Base-by-base conservation (phyloP, 352 stramenopile genomes). In the Globisporangium polare region DNA sequence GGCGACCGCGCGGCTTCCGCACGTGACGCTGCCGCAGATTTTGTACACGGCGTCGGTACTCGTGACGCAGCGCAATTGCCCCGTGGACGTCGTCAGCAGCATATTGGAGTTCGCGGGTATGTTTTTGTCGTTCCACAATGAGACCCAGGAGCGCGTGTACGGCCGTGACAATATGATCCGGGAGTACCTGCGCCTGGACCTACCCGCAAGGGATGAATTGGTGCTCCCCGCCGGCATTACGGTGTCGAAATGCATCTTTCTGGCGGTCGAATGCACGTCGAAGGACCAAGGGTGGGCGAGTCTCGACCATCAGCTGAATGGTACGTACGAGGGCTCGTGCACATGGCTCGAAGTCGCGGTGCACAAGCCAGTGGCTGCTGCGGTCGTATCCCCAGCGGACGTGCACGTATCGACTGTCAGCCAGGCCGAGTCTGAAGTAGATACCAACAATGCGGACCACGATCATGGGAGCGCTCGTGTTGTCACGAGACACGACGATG, bases 261-360 rank as follows among this genome's bases (percentile, higher is more conserved):
- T 89, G 29, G 72, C 80, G 7, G 75, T 71, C 15, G 79, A 92
- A 46, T 87, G 74, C 46, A 64, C 66, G 42, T 91, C 83, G 2
- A 81, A 84, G 39, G 83, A 93, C 53, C 83, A 93, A 56, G 83
- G 81, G 15, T 93, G 83, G 83, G 81, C 83, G 17, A 77, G 63
- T 3, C 63, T 73, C 27, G 65, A 66, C n/a, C 54, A 50, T 8
- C 69, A 77, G 61, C 57, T 79, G 35, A 83, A 90, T 22, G 70
- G 74, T 13, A 89, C 81, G 20, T 93, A 93, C 58, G 50, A 67
- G 2, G 59, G 37, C 13, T 86, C 78, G 8, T 80, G 63, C 24
- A 91, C 83, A n/a, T 93, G 83, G 83, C 70, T 60, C 24, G 81
- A 93, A 46, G 55, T 93, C 15, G 71, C 60, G 1, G 69, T 91